phyloP scores from a whole-genome alignment of 345 rosid species.

The Eucalyptus melliodora region DNA sequence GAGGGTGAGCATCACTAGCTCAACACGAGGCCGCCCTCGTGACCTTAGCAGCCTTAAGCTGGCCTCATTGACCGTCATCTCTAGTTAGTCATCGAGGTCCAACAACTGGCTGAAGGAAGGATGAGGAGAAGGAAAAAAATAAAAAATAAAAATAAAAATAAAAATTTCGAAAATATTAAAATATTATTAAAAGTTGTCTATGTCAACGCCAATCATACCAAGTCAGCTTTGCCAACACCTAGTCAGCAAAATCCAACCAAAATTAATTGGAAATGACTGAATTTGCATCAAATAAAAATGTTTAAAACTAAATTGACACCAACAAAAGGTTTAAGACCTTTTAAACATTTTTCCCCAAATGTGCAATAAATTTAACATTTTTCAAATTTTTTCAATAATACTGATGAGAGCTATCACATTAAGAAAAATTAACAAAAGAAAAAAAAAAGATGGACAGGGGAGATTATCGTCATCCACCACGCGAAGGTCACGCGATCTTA shows the following conservation, averaged over 20 bases:
- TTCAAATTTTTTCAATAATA: neutral
- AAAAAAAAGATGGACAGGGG: neutral
- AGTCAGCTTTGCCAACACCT: accelerated
- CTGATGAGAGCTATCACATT: neutral
- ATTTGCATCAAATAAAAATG: too few relatives aligned
- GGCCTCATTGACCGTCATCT: accelerated
- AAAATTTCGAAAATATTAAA: too few relatives aligned
- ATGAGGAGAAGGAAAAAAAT: too few relatives aligned
- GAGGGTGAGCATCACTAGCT: accelerated
- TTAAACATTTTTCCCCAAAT: too few relatives aligned
- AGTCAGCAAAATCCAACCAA: too few relatives aligned
- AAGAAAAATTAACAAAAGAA: neutral
- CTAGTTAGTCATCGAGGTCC: accelerated
- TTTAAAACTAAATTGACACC: too few relatives aligned
- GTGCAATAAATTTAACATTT: too few relatives aligned
- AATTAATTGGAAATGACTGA: too few relatives aligned
- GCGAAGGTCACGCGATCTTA: accelerated
- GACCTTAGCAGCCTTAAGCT: too few relatives aligned
- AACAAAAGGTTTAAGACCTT: accelerated
- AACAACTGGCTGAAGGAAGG: accelerated
- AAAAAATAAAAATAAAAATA: too few relatives aligned
- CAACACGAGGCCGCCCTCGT: accelerated
- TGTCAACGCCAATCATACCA: accelerated
- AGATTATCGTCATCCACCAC: neutral
- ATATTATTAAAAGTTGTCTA: too few relatives aligned